Percentiles rank a stretch among this genome's conserved stretches.
Conservation (phyloP, 2,329 filamentous ascomycete genomes). For the Ophiostoma triangulosporum region DNA sequence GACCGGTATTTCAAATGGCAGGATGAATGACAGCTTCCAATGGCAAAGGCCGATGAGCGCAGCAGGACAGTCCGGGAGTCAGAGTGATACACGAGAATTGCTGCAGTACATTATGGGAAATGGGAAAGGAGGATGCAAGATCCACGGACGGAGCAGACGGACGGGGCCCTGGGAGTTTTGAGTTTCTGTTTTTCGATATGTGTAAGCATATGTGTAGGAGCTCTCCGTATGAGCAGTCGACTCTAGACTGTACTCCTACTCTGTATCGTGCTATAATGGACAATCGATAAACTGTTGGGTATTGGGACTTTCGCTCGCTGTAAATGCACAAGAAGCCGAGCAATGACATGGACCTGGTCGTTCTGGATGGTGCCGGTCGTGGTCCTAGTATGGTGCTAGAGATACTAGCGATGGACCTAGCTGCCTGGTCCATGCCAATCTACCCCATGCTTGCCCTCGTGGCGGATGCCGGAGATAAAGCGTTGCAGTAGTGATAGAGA, state of each 20-base stretch:
- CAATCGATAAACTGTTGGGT: not conserved
- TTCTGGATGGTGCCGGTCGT: not conserved
- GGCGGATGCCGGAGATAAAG: not conserved
- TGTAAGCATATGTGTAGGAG: no score
- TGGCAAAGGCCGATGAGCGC: not conserved
- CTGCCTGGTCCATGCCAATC: not conserved
- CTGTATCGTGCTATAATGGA: not conserved
- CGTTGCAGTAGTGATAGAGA: not conserved
- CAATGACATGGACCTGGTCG: no score
- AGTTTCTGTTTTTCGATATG: not conserved
- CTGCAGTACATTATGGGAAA: not conserved
- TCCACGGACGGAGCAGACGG: not conserved
- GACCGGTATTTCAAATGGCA: not conserved
- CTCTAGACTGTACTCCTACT: no score
- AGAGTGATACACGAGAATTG: not conserved
- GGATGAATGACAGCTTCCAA: not conserved
- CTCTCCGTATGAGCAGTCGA: no score
- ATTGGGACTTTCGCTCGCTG: no score
- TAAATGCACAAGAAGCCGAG: no score
- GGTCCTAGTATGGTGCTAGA: not conserved
- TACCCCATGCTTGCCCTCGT: not conserved
- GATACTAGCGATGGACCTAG: no score
- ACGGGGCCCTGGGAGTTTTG: not conserved
- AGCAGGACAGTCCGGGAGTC: not conserved
- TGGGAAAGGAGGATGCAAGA: not conserved